These are phyloP conservation scores for Strobilomyces confusus DNA, from an alignment of 768 basidiomycete species.

Conservation along the genomic window DNA sequence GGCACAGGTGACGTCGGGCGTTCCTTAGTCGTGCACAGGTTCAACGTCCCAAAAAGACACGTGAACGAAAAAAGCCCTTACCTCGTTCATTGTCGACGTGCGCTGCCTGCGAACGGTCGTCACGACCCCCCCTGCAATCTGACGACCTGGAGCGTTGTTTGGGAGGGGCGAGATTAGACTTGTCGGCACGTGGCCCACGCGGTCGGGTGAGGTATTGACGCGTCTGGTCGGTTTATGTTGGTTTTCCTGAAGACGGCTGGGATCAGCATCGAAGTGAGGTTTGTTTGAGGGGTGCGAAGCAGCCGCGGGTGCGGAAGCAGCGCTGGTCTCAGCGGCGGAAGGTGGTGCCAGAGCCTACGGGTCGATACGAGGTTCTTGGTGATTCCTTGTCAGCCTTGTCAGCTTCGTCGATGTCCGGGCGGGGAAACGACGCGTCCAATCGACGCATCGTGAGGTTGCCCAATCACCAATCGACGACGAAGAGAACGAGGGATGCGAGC, in stretches of 20 bases:
- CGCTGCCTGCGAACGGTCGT: background rate
- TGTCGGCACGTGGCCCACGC: constrained; percentile 7
- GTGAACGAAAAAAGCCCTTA: constrained; percentile 4
- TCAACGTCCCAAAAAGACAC: constrained; percentile 4
- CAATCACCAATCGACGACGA: constrained; percentile 73
- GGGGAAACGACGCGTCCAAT: constrained; percentile 75
- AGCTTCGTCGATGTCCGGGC: constrained; percentile 49
- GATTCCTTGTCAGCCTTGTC: constrained; percentile 54
- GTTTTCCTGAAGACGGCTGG: constrained; percentile 12
- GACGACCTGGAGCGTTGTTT: constrained; percentile 23
- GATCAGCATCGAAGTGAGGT: constrained; percentile 4
- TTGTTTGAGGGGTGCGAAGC: background rate
- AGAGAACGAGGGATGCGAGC: constrained; percentile 61
- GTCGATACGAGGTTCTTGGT: constrained; percentile 45
- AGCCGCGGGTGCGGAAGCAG: constrained; percentile 9
- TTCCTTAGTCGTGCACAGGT: constrained; percentile 12
- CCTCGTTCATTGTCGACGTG: constrained; percentile 17
- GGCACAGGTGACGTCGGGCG: constrained; percentile 20
- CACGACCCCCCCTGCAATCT: constrained; percentile 5
- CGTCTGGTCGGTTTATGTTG: constrained; percentile 10
- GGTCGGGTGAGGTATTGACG: constrained; percentile 6
- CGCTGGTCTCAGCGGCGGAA: constrained; percentile 31
- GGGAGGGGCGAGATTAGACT: constrained; percentile 3
- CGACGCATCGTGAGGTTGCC: constrained; percentile 48
- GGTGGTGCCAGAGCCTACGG: constrained; percentile 34